Base-by-base conservation (phyloP, 2,329 filamentous ascomycete species). In the Apiospora pterosperma region DNA sequence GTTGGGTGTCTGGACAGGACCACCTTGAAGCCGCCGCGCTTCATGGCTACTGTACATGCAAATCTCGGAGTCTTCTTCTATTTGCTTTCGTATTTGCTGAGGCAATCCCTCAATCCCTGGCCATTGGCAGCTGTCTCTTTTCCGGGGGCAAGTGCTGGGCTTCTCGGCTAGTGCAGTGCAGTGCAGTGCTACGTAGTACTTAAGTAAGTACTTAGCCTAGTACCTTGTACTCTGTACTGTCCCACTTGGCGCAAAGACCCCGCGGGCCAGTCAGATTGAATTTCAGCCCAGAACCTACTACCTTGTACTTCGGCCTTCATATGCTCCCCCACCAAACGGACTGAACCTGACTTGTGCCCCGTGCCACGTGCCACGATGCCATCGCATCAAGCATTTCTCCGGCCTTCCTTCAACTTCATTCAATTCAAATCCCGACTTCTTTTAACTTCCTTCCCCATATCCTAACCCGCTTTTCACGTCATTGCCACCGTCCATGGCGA, bases 341-440 rank as follows among this genome's bases (percentile, higher is more conserved):
- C 48, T 55, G 48, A 12, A 28, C 48, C 48, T 55, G 28, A 34
- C 48, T 55, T 55, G 48, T 34, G 48, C 19, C 48, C 48, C 48
- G 48, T 55, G 48, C 48, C 48, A 55, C 48, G 48, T 55, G 48
- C 48, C 41, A 21, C n/a, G n/a, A n/a, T 41, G 38, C 39, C 25
- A 55, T 55, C 48, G 48, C 48, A 55, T 55, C 48, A 55, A n/a
- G 48, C 25, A 55, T 55, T 55, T 55, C 48, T 55, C 48, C 48
- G 28, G 48, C 48, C 34, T 55, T 31, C 28, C 48, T 55, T 55
- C 28, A 34, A 55, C 48, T 34, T 55, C 48, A 34, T 55, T 55
- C 48, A 55, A 55, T 55, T 31, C 25, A 34, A 55, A 55, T 55
- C 28, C 48, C 6, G 16, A n/a, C 48, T 34, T 55, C 48, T 55